These are phyloP conservation scores for Amanita thiersii DNA, from an alignment of 768 basidiomycete genomes.

Conservation along the genomic window DNA sequence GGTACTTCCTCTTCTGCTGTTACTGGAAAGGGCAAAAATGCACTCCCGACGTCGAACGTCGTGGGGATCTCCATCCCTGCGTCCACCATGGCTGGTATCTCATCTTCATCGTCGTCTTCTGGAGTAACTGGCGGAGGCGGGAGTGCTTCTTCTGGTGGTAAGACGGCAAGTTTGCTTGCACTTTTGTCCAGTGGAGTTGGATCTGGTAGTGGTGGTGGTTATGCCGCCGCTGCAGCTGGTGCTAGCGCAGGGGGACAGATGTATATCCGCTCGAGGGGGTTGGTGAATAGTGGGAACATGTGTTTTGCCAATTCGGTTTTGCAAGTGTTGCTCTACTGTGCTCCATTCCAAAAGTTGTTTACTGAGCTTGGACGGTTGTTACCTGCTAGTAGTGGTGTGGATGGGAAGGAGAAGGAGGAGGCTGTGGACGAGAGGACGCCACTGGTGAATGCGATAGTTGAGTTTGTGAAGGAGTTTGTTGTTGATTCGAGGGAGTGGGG, in stretches of 20 bases:
- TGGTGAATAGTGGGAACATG: slow-evolving; percentile 94
- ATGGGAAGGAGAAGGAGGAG: slow-evolving; percentile 18
- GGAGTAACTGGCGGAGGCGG: slow-evolving; percentile 14
- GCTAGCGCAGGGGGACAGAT: slow-evolving; percentile 10
- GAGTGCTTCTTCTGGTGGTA: slow-evolving; percentile 19
- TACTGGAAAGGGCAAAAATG: slow-evolving; percentile 25
- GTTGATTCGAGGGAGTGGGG: slow-evolving; percentile 18
- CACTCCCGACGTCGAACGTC: slow-evolving; percentile 63
- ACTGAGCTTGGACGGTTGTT: slow-evolving; percentile 56
- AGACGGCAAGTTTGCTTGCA: slow-evolving; percentile 42
- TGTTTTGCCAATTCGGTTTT: slow-evolving; percentile 96
- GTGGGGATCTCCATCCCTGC: slow-evolving; percentile 71
- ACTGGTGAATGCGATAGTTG: slow-evolving; percentile 58
- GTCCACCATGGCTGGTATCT: slow-evolving; percentile 20
- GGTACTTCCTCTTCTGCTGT: slow-evolving; percentile 15
- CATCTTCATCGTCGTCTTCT: slow-evolving; percentile 15
- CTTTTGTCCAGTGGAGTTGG: slow-evolving; percentile 39
- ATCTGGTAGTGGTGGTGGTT: slow-evolving; percentile 9
- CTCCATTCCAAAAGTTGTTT: slow-evolving; percentile 80
- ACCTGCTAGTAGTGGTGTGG: slow-evolving; percentile 17
- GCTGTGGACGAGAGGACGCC: slow-evolving; percentile 30
- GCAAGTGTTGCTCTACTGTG: slow-evolving; percentile 83
- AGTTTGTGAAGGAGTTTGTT: slow-evolving; percentile 75
- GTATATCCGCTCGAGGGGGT: slow-evolving; percentile 61
- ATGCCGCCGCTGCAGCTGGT: slow-evolving; percentile 13